Percentiles rank a stretch among this genome's conserved stretches.
Conservation (phyloP, 495 filamentous ascomycete species). For the Pseudoneurospora amorphoporcata region DNA sequence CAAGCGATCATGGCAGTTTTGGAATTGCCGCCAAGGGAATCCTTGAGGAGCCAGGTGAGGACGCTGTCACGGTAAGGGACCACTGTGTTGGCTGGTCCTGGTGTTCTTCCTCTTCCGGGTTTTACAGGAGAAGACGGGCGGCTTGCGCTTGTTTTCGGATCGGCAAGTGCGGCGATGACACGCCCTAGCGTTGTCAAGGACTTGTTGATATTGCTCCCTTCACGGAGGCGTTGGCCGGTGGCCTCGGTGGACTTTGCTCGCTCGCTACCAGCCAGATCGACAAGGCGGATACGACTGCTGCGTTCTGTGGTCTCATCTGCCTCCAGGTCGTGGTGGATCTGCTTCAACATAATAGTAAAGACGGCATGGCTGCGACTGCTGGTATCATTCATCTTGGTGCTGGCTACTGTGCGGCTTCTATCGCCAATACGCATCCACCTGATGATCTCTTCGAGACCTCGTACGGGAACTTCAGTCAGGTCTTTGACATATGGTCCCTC, state of each 20-base stretch:
- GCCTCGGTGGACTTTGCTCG: constrained; percentile 93
- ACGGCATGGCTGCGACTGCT: constrained; percentile 90
- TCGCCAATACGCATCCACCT: constrained; percentile 87
- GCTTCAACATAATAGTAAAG: constrained; percentile 95
- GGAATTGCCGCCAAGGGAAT: constrained; percentile 86
- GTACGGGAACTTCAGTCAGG: constrained; percentile 82
- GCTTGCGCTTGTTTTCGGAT: constrained; percentile 47
- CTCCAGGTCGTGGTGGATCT: constrained; percentile 84
- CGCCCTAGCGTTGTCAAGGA: constrained; percentile 91
- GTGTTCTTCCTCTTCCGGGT: constrained; percentile 3
- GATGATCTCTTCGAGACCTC: constrained; percentile 72
- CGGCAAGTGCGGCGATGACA: constrained; percentile 93
- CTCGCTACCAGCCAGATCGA: constrained; percentile 92
- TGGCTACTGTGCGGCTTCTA: constrained; percentile 76
- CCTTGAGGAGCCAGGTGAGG: constrained; percentile 95
- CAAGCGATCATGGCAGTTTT: constrained; percentile 99
- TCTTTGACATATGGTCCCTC: constrained; percentile 99
- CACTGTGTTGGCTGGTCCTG: constrained; percentile 41
- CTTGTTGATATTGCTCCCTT: constrained; percentile 98
- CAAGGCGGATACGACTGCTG: constrained; percentile 82
- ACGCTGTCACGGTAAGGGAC: constrained; percentile 95
- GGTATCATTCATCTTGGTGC: constrained; percentile 99
- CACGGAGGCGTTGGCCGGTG: constrained; percentile 77
- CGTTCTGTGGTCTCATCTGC: constrained; percentile 95
- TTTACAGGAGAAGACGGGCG: constrained; percentile 17